These are phyloP conservation scores for Alternaria sp. DNA, from an alignment of 2,329 filamentous ascomycete species.

Conservation along the genomic window DNA sequence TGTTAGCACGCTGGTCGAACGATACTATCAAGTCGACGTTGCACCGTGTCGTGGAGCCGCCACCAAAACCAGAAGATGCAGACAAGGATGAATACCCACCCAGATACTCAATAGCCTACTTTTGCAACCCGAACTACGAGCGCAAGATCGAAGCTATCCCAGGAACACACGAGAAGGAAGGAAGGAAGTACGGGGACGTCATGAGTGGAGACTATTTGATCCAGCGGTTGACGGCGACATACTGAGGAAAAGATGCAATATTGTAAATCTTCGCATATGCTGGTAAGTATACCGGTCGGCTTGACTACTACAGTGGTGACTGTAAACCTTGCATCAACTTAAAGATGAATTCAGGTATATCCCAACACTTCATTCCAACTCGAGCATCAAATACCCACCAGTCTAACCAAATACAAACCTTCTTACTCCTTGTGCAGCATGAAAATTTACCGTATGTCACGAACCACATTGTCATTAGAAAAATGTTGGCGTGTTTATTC, in stretches of 20 bases:
- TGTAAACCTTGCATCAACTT: background rate
- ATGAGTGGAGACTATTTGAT: constrained; percentile 83
- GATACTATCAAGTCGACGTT: constrained; percentile 90
- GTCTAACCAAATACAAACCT: no score
- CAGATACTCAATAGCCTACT: constrained; percentile 87
- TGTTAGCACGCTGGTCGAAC: constrained; percentile 89
- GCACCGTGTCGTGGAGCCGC: constrained; percentile 89
- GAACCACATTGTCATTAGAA: no score
- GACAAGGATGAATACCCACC: constrained; percentile 70
- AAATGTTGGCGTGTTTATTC: no score
- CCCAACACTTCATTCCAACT: no score
- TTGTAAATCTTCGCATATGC: background rate
- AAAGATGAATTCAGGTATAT: background rate
- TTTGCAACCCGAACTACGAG: constrained; percentile 86
- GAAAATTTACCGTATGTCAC: no score
- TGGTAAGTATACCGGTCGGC: background rate
- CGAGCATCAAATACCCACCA: no score
- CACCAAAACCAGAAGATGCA: constrained; percentile 57
- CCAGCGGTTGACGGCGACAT: constrained; percentile 77
- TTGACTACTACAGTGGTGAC: background rate
- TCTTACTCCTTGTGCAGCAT: no score
- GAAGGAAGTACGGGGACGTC: constrained; percentile 82
- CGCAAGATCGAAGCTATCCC: constrained; percentile 81
- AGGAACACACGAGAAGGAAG: constrained; percentile 72
- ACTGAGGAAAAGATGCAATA: constrained; percentile 30